Evolutionary conservation across 768 basidiomycete genomes (phyloP).

Genomic region (Mycena belliarum): DNA sequence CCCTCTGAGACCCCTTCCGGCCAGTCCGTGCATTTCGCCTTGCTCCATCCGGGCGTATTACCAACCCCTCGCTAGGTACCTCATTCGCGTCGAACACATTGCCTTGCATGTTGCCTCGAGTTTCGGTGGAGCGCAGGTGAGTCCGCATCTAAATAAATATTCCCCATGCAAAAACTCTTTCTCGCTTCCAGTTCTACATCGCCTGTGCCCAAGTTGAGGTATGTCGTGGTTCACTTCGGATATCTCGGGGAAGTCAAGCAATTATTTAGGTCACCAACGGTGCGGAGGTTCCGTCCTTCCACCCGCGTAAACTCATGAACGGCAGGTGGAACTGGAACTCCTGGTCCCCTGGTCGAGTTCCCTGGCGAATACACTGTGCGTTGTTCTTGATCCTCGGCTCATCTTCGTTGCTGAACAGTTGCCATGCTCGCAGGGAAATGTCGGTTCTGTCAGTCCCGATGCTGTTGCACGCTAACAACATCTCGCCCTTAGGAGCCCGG

Average conservation of each 20-base stretch:
- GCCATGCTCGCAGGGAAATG: neutral
- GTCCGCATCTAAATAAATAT: neutral
- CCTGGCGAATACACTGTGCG: conserved; percentile 36
- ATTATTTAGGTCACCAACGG: conserved; percentile 3
- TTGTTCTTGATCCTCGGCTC: neutral
- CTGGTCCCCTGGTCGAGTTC: conserved; percentile 34
- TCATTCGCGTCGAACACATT: conserved; percentile 15
- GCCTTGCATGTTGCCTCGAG: conserved; percentile 13
- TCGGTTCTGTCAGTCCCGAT: neutral
- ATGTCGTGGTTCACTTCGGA: conserved; percentile 4
- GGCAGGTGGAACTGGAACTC: conserved; percentile 31
- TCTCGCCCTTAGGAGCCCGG: conserved; percentile 9
- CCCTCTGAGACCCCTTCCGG: conserved; percentile 16
- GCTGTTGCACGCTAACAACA: no score
- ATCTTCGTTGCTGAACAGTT: neutral
- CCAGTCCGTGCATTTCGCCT: neutral
- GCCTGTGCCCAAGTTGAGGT: conserved; percentile 34
- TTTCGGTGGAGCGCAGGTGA: conserved; percentile 2
- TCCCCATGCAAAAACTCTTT: no score
- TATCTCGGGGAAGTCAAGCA: neutral
- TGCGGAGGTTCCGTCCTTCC: neutral
- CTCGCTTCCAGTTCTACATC: conserved; percentile 22
- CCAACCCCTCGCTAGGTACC: neutral
- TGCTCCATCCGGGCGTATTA: no score
- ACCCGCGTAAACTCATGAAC: neutral